Evolutionary conservation across 805 yeast genomes (phyloP), one percentile per base, ranked within the genome.

Genomic region (Myxozyma melibiosi): DNA sequence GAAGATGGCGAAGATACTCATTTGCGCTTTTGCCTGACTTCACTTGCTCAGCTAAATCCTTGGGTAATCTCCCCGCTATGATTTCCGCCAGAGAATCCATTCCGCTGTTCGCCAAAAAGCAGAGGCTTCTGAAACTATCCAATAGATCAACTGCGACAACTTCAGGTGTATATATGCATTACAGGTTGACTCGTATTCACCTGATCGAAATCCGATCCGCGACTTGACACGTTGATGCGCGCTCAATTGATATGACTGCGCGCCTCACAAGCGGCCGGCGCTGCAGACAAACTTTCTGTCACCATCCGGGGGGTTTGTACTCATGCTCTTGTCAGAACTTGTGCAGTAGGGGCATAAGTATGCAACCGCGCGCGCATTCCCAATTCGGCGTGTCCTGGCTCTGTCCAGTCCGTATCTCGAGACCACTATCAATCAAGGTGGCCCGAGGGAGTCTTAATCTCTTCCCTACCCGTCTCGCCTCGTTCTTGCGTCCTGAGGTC

Each of bases 1-100:
- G 57, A 13, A 68, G 52, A 41, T 65, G 69, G 25, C 57, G 64
- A 31, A 68, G 43, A 44, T 67, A 68, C 16, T 56, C 31, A 14
- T 39, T 24, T 14, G 38, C 18, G 37, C 16, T 22, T 1, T 39
- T 30, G 30, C 37, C 39, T 16, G 22, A 22, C 37, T 25, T 38
- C 5, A 48, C 14, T 7, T 37, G 43, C 24, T 45, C 33, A 13
- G 31, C 14, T 11, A 34, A 5, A 18, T 22, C 40, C 8, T 24
- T 31, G 14, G 50, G 50, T n/a, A 45, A n/a, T 14, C 24, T 22
- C 3, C 22, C 40, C 22, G 40, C 13, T 18, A 45, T 22, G 11
- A 45, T 25, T 22, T 45, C 50, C 24, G 24, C n/a, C 31, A 45
- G 39, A 1, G 52, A 35, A 39, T 48, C 52, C 52, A 47, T 47